Evolutionary conservation across 257 asterid species (phyloP).

Genomic region (Solanum acaule): DNA sequence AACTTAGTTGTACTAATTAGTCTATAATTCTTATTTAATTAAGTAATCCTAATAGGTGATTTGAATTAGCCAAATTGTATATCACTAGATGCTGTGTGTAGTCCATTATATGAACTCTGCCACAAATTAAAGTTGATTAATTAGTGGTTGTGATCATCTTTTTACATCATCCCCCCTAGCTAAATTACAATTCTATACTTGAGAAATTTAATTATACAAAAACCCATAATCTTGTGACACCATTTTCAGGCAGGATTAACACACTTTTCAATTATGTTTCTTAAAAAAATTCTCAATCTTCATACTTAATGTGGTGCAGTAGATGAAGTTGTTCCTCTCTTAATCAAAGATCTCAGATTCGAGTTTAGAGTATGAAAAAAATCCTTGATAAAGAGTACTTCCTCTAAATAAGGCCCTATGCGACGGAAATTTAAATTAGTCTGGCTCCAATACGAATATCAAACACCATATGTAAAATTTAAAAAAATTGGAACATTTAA

Average conservation of each 20-base stretch:
- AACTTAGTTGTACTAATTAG: constrained; percentile 1
- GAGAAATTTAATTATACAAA: neutral
- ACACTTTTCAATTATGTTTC: too few relatives aligned
- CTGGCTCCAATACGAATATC: too few relatives aligned
- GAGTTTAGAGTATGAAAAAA: too few relatives aligned
- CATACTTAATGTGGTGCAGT: too few relatives aligned
- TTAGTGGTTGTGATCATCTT: neutral
- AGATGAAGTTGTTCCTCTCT: too few relatives aligned
- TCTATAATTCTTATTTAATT: neutral
- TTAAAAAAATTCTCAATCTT: too few relatives aligned
- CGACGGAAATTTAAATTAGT: too few relatives aligned
- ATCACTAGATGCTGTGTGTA: neutral
- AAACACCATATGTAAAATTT: too few relatives aligned
- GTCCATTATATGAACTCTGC: neutral
- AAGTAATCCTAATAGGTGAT: neutral
- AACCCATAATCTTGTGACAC: neutral
- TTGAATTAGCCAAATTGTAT: neutral
- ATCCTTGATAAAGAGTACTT: too few relatives aligned
- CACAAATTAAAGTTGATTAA: neutral
- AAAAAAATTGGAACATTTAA: too few relatives aligned
- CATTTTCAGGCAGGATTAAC: neutral
- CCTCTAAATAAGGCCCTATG: too few relatives aligned
- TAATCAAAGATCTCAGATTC: too few relatives aligned
- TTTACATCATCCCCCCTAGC: neutral
- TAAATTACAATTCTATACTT: neutral